Evolutionary conservation across 2,329 filamentous ascomycete genomes (phyloP), one percentile per base, ranked within the genome.

Genomic region (Cryphonectria nitschkei): DNA sequence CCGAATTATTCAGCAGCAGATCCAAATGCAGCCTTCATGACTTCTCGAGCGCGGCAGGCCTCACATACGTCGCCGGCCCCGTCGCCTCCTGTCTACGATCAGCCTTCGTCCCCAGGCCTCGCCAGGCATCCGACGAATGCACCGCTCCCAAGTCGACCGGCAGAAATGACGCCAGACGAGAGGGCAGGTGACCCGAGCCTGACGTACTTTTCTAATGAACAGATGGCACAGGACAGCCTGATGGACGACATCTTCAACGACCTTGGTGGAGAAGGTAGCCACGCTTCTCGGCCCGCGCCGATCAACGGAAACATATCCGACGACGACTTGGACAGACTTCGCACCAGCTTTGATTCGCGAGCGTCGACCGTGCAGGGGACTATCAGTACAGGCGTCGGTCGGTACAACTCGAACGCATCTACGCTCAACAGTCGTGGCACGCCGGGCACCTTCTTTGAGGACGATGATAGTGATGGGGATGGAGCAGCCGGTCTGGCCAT

Each of bases 401-500:
- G 82, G 5, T 81, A 81, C 71, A 78, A 78, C 1, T 84, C 82
- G 3, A 82, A 80, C 72, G 80, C 82, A 4, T 83, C 83, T 13
- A 82, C 79, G 4, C 70, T 82, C 16, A 80, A 79, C 71, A 79
- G 80, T 65, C 81, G 79, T n/a, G 76, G 76, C 41, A 79, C 80
- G n/a, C 77, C 79, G 1, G 77, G 79, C 3, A 76, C 79, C 1
- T 80, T 81, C 74, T 75, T 80, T 65, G 81, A 83, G 73, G 81
- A 85, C 50, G 83, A 86, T 39, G 94, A 97, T 65, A 97, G 94
- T 77, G 95, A 98, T 77, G 90, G 92, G 0, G 95, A 98, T 80
- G 95, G 92, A 29, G 90, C 92, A 54, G 93, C 93, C 72, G 95
- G 96, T 22, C 83, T 97, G 67, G 88, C 93, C 78, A 94, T 94